phyloP scores from a whole-genome alignment of 306 rosid genomes.

The Castanea sativa region DNA sequence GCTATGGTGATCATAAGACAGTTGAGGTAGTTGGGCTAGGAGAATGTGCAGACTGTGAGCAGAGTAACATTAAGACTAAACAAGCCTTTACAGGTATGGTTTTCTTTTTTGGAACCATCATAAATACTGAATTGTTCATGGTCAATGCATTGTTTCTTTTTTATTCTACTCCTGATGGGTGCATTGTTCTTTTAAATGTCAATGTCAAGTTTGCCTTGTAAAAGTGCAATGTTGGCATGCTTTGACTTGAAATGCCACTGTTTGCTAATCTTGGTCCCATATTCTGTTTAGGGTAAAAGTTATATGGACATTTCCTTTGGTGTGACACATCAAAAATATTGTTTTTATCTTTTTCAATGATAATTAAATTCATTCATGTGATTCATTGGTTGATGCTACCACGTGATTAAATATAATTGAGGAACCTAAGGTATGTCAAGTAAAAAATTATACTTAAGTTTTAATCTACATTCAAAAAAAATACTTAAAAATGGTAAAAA shows the following conservation, averaged over 20 bases:
- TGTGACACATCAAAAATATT: not conserved
- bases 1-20: slow-evolving; percentile 51
- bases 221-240: not conserved
- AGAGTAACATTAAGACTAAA: slow-evolving; percentile 48
- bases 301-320: no score
- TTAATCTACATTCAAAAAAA: no score
- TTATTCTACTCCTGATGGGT: not conserved
- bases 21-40: slow-evolving; percentile 77
- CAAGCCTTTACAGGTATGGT: slow-evolving; percentile 75
- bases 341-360: not conserved
- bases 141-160: no score
- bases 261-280: no score
- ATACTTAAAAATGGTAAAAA: no score
- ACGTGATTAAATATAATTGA: no score
- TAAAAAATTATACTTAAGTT: no score
- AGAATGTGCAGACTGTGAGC: slow-evolving; percentile 74
- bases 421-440: no score
- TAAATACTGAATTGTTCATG: not conserved
- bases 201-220: not conserved
- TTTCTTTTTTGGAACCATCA: not conserved
- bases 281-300: no score
- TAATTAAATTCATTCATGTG: no score
- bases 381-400: no score
- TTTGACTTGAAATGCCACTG: not conserved
- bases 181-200: not conserved